Evolutionary conservation across 1,284 basidiomycete genomes (phyloP), one percentile per base, ranked within the genome.

Genomic region (Naganishia cerealis): DNA sequence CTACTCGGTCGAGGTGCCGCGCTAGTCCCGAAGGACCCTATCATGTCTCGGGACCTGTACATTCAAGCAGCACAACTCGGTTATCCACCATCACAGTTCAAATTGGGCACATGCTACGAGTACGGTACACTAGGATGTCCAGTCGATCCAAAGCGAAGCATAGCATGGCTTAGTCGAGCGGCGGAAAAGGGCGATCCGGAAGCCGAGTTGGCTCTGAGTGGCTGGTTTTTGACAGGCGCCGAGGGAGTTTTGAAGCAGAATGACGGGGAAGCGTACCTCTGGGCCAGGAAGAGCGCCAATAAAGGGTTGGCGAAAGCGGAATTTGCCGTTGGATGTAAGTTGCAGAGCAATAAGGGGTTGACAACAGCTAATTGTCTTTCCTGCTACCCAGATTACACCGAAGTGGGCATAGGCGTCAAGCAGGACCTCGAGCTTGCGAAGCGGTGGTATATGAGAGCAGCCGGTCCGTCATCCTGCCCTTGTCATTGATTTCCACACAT

Each of bases 81-180:
- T 0, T 98, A 97, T 78, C 90, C 90, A 12, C 92, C 91, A 36
- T 89, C 90, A 9, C 95, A 98, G 80, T 95, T 90, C 85, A 96
- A 94, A 81, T 87, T 99, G 10, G 96, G 95, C 2, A 88, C 90
- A 70, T 94, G 91, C 76, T 96, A 92, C 80, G 96, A 99, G 81
- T 97, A 94, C 77, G 96, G 96, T 29, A 82, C 85, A 10, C 81
- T 99, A 58, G 88, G 88, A 9, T 99, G 94, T 78, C 90, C 92
- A 0, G 89, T 97, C 57, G 95, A 99, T 79, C 93, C 96, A 9
- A 86, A 89, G 65, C 85, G 92, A 67, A 93, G 90, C 57, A 98
- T 99, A 73, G 94, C 91, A 3, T 99, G 96, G 95, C 98, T 98
- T 79, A 98, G 95, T 29, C 93, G 92, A 76, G 95, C 96, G 10